Conservation (phyloP, 2,329 filamentous ascomycete species). For the Decorospora gaudefroyi region DNA sequence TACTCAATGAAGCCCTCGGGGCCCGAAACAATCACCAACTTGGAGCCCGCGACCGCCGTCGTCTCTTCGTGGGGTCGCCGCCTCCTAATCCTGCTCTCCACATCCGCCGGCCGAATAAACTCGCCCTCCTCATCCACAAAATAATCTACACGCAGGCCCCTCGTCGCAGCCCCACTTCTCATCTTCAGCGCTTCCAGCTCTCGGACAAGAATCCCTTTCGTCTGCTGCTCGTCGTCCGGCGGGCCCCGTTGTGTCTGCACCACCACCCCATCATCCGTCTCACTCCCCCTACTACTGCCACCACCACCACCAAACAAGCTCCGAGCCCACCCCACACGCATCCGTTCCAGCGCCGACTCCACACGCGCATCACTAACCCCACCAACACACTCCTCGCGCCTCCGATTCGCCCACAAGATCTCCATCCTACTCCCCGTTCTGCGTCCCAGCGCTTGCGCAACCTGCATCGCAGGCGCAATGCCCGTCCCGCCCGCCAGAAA, state of each 20-base stretch:
- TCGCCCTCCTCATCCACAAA: slow-evolving; percentile 80
- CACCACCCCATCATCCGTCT: too few relatives aligned
- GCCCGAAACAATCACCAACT: slow-evolving; percentile 81
- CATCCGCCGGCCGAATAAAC: slow-evolving; percentile 58
- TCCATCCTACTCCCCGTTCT: slow-evolving; percentile 57
- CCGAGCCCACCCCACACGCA: slow-evolving; percentile 35
- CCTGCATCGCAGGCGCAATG: slow-evolving; percentile 85
- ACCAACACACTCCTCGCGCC: slow-evolving; percentile 66
- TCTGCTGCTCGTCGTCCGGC: slow-evolving; percentile 11
- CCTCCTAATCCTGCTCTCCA: slow-evolving; percentile 36
- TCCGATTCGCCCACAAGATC: slow-evolving; percentile 82
- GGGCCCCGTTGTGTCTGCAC: too few relatives aligned
- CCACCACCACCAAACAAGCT: slow-evolving; percentile 30
- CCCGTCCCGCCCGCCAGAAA: slow-evolving; percentile 94
- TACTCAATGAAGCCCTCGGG: slow-evolving; percentile 86
- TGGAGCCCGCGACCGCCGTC: too few relatives aligned
- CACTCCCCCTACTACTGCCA: too few relatives aligned
- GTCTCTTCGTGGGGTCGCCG: slow-evolving; percentile 31
- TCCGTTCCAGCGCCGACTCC: slow-evolving; percentile 7
- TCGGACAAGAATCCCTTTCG: slow-evolving; percentile 44
- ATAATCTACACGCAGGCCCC: slow-evolving; percentile 63
- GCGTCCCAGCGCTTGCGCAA: slow-evolving; percentile 66
- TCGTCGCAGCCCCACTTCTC: slow-evolving; percentile 20
- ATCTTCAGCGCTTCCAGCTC: slow-evolving; percentile 16
- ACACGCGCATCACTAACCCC: slow-evolving; percentile 58